Conservation (phyloP, 2,329 filamentous ascomycete genomes). For the Ascochyta pisi region DNA sequence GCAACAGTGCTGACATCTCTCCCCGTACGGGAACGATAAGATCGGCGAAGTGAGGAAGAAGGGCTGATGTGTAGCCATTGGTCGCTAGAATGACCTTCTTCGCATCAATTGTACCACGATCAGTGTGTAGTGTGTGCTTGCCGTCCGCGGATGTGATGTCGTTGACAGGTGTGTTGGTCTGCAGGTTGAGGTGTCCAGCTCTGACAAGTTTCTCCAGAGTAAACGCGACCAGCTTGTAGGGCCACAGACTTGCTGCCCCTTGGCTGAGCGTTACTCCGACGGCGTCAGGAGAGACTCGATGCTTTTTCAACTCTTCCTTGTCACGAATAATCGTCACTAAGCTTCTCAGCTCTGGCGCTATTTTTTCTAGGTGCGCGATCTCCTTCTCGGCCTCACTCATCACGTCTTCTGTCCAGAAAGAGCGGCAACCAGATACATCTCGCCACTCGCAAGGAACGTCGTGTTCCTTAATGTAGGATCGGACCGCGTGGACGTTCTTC, state of each 20-base stretch:
- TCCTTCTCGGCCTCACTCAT: slow-evolving; percentile 60
- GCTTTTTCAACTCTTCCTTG: slow-evolving; percentile 55
- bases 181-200: slow-evolving; percentile 68
- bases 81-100: slow-evolving; percentile 76
- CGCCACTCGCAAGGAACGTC: slow-evolving; percentile 74
- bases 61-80: slow-evolving; percentile 81
- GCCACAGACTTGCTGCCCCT: slow-evolving; percentile 75
- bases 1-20: slow-evolving; percentile 71
- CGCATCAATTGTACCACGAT: slow-evolving; percentile 70
- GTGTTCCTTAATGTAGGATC: slow-evolving; percentile 63
- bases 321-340: slow-evolving; percentile 51
- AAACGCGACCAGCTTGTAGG: slow-evolving; percentile 81
- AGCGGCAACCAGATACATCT: slow-evolving; percentile 67
- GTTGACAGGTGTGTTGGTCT: slow-evolving; percentile 73
- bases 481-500: slow-evolving; percentile 68
- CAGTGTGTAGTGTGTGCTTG: slow-evolving; percentile 70
- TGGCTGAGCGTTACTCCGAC: slow-evolving; percentile 69
- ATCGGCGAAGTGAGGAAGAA: slow-evolving; percentile 72
- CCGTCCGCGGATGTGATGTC: slow-evolving; percentile 36
- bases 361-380: slow-evolving; percentile 59
- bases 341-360: slow-evolving; percentile 64
- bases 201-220: slow-evolving; percentile 68
- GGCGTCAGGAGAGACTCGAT: slow-evolving; percentile 58
- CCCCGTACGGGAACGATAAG: slow-evolving; percentile 80
- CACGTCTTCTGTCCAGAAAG: slow-evolving; percentile 64